Evolutionary conservation across 371 early-diverging fungal species (phyloP).

Genomic region (Massospora cicadina): DNA sequence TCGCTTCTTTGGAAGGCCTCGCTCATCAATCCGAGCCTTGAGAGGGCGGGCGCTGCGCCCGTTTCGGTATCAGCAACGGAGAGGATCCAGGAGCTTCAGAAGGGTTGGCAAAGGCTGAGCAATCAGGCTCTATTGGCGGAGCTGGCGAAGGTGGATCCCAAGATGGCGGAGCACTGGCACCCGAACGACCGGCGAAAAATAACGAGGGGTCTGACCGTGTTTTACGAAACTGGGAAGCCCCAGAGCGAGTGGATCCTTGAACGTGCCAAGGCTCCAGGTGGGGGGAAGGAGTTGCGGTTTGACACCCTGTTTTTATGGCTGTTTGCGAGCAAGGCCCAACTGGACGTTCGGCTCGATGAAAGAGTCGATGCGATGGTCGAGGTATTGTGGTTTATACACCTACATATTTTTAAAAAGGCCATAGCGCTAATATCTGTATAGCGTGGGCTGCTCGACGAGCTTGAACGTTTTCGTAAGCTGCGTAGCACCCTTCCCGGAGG

Average conservation of each 20-base stretch:
- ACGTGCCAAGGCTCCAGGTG: conserved; percentile 27
- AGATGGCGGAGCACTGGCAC: conserved; percentile 86
- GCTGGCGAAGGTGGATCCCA: conserved; percentile 56
- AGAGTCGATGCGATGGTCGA: conserved; percentile 78
- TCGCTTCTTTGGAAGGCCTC: conserved; percentile 61
- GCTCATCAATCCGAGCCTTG: conserved; percentile 16
- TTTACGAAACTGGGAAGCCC: conserved; percentile 42
- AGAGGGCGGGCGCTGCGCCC: conserved; percentile 12
- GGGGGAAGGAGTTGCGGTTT: conserved; percentile 27
- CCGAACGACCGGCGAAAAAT: conserved; percentile 74
- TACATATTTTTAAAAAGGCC: neutral
- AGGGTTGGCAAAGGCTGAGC: conserved; percentile 20
- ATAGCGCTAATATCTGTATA: conserved; percentile 12
- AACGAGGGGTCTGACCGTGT: conserved; percentile 53
- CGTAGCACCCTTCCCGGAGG: conserved; percentile 23
- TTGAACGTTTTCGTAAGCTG: conserved; percentile 40
- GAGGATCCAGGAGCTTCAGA: conserved; percentile 11
- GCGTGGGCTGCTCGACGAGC: conserved; percentile 62
- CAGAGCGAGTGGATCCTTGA: conserved; percentile 52
- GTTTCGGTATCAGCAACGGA: conserved; percentile 13
- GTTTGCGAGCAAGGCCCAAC: conserved; percentile 39
- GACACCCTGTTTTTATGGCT: conserved; percentile 72
- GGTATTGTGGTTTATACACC: no score
- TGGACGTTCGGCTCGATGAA: conserved; percentile 58
- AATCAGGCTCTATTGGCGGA: conserved; percentile 30